Evolutionary conservation across 2,329 filamentous ascomycete genomes (phyloP).

Genomic region (Diplocarpon rosae): DNA sequence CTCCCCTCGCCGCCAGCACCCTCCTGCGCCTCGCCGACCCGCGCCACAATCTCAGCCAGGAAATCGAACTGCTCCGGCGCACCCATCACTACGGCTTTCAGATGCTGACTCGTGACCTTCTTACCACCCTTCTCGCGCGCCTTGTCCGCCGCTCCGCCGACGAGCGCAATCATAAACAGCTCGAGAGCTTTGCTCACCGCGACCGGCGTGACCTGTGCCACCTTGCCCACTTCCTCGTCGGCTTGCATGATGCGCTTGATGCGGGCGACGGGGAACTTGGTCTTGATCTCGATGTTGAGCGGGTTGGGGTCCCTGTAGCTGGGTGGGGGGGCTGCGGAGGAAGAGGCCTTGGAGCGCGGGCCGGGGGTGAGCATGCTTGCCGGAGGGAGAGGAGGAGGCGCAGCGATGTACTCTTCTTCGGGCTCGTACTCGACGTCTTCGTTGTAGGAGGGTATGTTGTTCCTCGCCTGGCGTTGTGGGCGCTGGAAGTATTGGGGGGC

Average conservation of each 20-base stretch:
- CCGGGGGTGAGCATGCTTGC: constrained; percentile 4
- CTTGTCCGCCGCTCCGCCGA: constrained; percentile 76
- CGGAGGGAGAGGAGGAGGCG: constrained; percentile 8
- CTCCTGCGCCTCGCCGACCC: constrained; percentile 50
- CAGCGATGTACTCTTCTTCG: background rate
- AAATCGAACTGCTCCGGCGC: constrained; percentile 88
- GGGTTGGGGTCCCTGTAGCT: constrained; percentile 32
- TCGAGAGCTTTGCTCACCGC: constrained; percentile 92
- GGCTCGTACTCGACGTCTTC: constrained; percentile 2
- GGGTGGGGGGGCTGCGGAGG: background rate
- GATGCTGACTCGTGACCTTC: constrained; percentile 77
- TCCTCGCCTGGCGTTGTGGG: constrained; percentile 3
- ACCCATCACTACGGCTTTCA: constrained; percentile 80
- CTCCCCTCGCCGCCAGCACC: constrained; percentile 20
- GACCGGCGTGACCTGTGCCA: constrained; percentile 93
- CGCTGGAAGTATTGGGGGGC: constrained; percentile 1
- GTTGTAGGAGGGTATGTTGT: constrained; percentile 5
- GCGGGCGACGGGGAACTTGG: constrained; percentile 90
- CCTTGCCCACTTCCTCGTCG: constrained; percentile 96
- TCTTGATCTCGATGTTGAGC: constrained; percentile 60
- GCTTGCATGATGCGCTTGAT: constrained; percentile 99
- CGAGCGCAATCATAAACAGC: constrained; percentile 93
- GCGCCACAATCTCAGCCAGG: constrained; percentile 76
- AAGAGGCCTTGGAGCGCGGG: constrained; percentile 2
- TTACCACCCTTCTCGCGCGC: constrained; percentile 77